phyloP scores from a whole-genome alignment of 2,329 filamentous ascomycete genomes.

The Thielaviopsis musarum region DNA sequence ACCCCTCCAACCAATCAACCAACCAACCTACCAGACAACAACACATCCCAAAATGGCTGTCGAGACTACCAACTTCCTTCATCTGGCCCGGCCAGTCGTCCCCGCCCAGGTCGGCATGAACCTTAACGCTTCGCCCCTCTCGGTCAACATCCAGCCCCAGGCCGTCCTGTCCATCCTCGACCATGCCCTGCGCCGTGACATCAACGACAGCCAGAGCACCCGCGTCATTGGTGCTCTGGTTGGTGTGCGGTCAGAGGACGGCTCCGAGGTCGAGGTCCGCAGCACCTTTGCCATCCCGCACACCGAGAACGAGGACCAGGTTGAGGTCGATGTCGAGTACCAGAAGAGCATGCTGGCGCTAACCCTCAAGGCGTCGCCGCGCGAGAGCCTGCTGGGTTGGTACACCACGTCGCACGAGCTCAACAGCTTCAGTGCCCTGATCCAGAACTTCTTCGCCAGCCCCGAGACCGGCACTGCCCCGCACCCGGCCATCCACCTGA shows the following conservation, averaged over 20 bases:
- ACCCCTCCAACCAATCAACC: not conserved
- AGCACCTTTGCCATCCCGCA: constrained; percentile 97
- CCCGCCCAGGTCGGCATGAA: constrained; percentile 64
- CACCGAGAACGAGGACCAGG: constrained; percentile 95
- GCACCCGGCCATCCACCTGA: constrained; percentile 93
- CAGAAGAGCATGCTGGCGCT: constrained; percentile 98
- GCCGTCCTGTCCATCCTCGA: constrained; percentile 68
- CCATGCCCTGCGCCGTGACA: constrained; percentile 80
- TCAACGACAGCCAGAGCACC: constrained; percentile 61
- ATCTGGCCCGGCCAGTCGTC: constrained; percentile 82
- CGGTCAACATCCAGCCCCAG: constrained; percentile 90
- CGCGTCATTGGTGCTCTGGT: constrained; percentile 94
- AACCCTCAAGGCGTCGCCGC: constrained; percentile 83
- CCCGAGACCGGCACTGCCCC: constrained; percentile 95
- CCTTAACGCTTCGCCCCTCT: constrained; percentile 77
- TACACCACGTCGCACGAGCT: constrained; percentile 94
- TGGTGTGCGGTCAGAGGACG: constrained; percentile 86
- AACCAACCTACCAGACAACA: not conserved
- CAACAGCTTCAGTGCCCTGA: constrained; percentile 95
- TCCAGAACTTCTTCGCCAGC: constrained; percentile 98
- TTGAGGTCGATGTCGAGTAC: constrained; percentile 99
- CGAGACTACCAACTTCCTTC: constrained; percentile 72
- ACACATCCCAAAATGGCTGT: constrained; percentile 50
- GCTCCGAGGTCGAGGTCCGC: constrained; percentile 86
- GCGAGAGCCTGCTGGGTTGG: constrained; percentile 91